Conservation (phyloP, 257 asterid genomes). For the Penstemon eatonii region DNA sequence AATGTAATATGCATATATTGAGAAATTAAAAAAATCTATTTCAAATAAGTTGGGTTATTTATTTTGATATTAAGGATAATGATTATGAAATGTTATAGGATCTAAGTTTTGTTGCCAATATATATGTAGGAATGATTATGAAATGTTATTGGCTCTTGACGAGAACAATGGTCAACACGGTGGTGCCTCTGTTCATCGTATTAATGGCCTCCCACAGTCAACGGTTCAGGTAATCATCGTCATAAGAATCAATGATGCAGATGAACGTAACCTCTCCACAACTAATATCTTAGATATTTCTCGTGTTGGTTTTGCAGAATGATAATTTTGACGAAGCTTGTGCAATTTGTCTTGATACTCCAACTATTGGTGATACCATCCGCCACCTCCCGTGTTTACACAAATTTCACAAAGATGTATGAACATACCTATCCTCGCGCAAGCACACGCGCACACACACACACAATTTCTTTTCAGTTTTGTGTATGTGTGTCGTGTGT, state of each 20-base stretch:
- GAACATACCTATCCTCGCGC: constrained; percentile 18
- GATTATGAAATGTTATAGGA: neutral
- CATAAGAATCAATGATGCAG: constrained; percentile 2
- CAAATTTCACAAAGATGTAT: constrained; percentile 94
- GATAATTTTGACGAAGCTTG: constrained; percentile 72
- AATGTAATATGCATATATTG: neutral
- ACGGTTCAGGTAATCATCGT: constrained; percentile 64
- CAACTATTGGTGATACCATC: constrained; percentile 65
- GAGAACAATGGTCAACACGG: constrained; percentile 67
- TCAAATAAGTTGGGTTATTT: neutral
- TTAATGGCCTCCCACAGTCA: constrained; percentile 83
- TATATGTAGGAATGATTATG: constrained; percentile 74
- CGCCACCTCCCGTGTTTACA: constrained; percentile 96
- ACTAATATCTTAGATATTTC: constrained; percentile 19
- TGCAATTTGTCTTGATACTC: constrained; percentile 85
- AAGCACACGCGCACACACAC: neutral
- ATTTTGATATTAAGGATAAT: neutral
- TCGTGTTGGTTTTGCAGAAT: constrained; percentile 46
- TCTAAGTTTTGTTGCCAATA: constrained; percentile 18
- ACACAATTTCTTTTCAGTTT: neutral
- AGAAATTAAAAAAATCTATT: neutral
- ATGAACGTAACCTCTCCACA: neutral
- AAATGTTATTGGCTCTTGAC: constrained; percentile 88
- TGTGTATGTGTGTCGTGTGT: neutral
- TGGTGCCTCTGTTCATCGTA: constrained; percentile 68